phyloP scores from a whole-genome alignment of 2,329 filamentous ascomycete species.

The Monilinia polystroma region DNA sequence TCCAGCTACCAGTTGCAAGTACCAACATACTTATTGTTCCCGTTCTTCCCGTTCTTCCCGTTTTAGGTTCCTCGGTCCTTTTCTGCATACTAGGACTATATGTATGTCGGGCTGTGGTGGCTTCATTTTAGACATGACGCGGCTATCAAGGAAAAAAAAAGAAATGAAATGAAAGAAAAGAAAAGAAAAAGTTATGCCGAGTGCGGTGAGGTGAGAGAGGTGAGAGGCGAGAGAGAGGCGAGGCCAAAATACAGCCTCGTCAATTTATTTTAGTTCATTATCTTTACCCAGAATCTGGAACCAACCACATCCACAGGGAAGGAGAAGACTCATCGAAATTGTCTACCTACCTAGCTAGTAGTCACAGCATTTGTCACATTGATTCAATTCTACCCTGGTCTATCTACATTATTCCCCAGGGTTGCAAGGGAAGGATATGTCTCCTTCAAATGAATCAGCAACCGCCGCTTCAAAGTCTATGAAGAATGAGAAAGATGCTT shows the following conservation, averaged over 20 bases:
- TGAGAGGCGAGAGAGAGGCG: neutral
- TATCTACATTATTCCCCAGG: neutral
- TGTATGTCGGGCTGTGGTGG: too few species aligned
- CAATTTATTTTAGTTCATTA: neutral
- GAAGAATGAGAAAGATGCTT: neutral
- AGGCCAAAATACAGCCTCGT: conserved; percentile 14
- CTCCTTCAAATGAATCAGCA: conserved; percentile 13
- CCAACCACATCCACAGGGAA: too few species aligned
- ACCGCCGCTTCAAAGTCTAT: neutral
- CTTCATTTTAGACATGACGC: neutral
- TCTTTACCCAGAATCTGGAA: neutral
- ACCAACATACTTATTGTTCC: neutral
- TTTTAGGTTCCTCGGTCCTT: conserved; percentile 18
- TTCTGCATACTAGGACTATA: neutral
- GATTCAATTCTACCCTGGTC: neutral
- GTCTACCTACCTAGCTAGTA: too few species aligned
- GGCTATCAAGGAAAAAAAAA: neutral
- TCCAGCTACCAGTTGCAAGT: neutral
- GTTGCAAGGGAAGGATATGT: conserved; percentile 2
- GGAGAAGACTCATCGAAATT: too few species aligned
- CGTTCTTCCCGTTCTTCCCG: too few species aligned
- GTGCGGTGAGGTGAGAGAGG: too few species aligned
- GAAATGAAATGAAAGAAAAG: too few species aligned
- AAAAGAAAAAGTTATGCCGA: neutral
- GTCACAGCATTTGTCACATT: neutral